Percentiles rank a stretch among this genome's conserved stretches.
Evolutionary conservation across 495 filamentous ascomycete species (phyloP).

Genomic region (Terfezia claveryi): DNA sequence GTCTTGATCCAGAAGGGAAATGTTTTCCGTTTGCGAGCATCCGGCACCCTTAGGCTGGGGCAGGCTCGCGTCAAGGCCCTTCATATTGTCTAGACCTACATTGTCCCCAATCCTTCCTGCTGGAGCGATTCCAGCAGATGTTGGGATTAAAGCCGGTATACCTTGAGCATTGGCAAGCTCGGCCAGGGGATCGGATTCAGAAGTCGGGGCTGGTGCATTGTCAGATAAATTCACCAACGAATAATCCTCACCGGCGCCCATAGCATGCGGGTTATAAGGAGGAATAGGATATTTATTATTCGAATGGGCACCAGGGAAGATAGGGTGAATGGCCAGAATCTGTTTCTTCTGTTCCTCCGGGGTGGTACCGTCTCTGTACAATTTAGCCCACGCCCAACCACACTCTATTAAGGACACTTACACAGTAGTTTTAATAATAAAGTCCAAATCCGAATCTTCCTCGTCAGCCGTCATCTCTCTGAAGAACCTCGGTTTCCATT

Average conservation of each 20-base stretch:
- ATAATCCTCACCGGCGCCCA: no score
- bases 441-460: conserved; percentile 74
- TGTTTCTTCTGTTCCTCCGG: conserved; percentile 58
- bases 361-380: conserved; percentile 34
- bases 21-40: background rate
- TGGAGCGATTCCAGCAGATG: no score
- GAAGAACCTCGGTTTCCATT: conserved; percentile 82
- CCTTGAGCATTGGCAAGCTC: no score
- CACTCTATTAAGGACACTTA: conserved; percentile 25
- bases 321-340: conserved; percentile 67
- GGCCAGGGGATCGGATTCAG: no score
- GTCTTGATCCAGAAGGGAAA: background rate
- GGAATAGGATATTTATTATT: conserved; percentile 16
- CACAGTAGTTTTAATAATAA: conserved; percentile 81
- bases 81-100: background rate
- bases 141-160: no score
- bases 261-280: conserved; percentile 13
- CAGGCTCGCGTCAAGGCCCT: background rate
- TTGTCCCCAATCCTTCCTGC: no score
- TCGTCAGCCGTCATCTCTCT: conserved; percentile 48
- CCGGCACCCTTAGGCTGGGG: background rate
- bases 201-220: no score
- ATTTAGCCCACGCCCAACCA: conserved; percentile 7
- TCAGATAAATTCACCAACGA: no score
- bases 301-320: conserved; percentile 38